A percentile compares a stretch with the other conserved stretches of the same genome.
These are phyloP conservation scores for Moesziomyces globuligerus DNA, from an alignment of 1,284 basidiomycete genomes.

Conservation along the genomic window DNA sequence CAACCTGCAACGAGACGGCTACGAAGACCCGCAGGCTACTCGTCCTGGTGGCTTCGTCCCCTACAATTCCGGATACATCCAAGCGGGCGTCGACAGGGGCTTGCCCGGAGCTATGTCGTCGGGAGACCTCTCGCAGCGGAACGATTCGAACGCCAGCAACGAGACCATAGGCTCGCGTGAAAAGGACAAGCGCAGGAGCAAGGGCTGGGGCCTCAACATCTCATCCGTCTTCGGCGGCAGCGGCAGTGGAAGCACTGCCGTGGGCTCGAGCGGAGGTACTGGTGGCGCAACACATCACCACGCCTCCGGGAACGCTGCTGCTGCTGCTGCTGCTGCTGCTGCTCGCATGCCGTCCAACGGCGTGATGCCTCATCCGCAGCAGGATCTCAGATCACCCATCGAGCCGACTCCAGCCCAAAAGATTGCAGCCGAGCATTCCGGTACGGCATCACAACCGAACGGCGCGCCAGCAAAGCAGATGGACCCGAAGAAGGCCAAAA, in stretches of 20 bases:
- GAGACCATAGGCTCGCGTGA: constrained; percentile 50
- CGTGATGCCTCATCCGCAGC: constrained; percentile 5
- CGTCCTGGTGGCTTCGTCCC: constrained; percentile 16
- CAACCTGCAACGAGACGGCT: constrained; percentile 13
- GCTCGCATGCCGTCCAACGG: constrained; percentile 20
- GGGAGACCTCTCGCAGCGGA: constrained; percentile 39
- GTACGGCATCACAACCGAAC: constrained; percentile 63
- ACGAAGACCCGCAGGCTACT: constrained; percentile 32
- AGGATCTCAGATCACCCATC: constrained; percentile 11
- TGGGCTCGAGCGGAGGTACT: constrained; percentile 15
- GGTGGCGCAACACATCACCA: constrained; percentile 13
- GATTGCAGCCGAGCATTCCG: constrained; percentile 46
- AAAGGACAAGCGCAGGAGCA: constrained; percentile 44
- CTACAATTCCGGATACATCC: constrained; percentile 6
- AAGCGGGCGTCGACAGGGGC: constrained; percentile 3
- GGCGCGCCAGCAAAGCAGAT: constrained; percentile 67
- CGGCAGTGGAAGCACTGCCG: constrained; percentile 24
- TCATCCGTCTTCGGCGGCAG: constrained; percentile 41
- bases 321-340: no score
- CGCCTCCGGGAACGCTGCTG: constrained; percentile 7
- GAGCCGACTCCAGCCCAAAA: constrained; percentile 51
- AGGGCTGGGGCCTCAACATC: constrained; percentile 52
- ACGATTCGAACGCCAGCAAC: constrained; percentile 46
- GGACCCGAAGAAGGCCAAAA: constrained; percentile 87
- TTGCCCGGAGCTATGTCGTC: constrained; percentile 23